Percentiles rank a stretch among this genome's conserved stretches.
Conservation (phyloP, 768 basidiomycete genomes). For the Rhodocollybia butyracea region DNA sequence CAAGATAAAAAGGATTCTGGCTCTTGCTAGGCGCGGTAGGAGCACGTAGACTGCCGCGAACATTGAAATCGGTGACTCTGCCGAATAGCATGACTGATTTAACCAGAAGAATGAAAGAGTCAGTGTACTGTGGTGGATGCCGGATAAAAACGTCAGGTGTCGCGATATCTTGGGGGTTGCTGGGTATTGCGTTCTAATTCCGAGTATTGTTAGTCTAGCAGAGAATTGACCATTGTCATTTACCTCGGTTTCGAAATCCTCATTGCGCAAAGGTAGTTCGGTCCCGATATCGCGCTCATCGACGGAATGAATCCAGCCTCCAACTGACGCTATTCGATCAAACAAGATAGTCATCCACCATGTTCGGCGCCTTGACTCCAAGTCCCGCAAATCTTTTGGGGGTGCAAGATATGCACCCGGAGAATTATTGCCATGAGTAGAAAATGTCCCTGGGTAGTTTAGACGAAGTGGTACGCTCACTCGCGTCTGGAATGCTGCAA, state of each 20-base stretch:
- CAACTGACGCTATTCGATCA: slow-evolving; percentile 59
- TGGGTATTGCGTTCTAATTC: slow-evolving; percentile 53
- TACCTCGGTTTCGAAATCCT: slow-evolving; percentile 78
- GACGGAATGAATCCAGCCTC: slow-evolving; percentile 81
- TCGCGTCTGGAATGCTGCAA: slow-evolving; percentile 80
- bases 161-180: slow-evolving; percentile 73
- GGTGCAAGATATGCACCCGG: slow-evolving; percentile 79
- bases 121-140: slow-evolving; percentile 76
- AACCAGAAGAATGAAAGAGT: slow-evolving; percentile 77
- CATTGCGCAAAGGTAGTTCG: slow-evolving; percentile 70
- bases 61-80: slow-evolving; percentile 80
- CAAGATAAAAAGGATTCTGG: slow-evolving; percentile 66
- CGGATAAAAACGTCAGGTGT: slow-evolving; percentile 61
- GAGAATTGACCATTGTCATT: slow-evolving; percentile 13
- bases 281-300: slow-evolving; percentile 85
- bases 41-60: slow-evolving; percentile 67
- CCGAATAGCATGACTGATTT: slow-evolving; percentile 86
- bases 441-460: slow-evolving; percentile 84
- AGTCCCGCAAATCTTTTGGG: slow-evolving; percentile 69
- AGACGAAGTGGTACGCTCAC: slow-evolving; percentile 79
- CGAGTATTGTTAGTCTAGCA: neutral
- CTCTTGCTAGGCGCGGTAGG: slow-evolving; percentile 65
- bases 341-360: slow-evolving; percentile 94
- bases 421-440: slow-evolving; percentile 61
- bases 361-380: slow-evolving; percentile 75